Evolutionary conservation across 1,284 basidiomycete genomes (phyloP).

Genomic region (Cryptococcus hybrid): DNA sequence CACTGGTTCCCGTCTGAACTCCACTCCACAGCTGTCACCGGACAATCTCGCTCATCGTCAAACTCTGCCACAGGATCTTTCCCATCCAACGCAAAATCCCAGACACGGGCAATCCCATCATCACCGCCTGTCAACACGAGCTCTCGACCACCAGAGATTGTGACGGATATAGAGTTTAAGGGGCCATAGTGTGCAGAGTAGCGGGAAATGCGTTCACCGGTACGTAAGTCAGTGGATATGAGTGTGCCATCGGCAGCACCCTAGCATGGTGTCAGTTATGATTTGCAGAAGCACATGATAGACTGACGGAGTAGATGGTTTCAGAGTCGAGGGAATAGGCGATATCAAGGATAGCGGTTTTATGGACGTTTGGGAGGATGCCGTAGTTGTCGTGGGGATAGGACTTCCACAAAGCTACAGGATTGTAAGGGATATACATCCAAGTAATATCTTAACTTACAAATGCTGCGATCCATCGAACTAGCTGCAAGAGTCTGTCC

Average conservation of each 20-base stretch:
- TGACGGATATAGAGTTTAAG: constrained; percentile 81
- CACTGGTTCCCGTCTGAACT: constrained; percentile 79
- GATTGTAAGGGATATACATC: not conserved
- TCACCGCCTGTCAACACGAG: constrained; percentile 81
- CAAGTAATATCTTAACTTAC: constrained; percentile 25
- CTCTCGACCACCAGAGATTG: constrained; percentile 70
- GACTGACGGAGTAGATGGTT: constrained; percentile 44
- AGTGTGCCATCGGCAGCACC: constrained; percentile 47
- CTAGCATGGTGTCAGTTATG: constrained; percentile 9
- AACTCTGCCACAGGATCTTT: constrained; percentile 76
- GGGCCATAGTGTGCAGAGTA: constrained; percentile 74
- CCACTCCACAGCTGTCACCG: constrained; percentile 90
- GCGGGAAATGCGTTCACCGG: constrained; percentile 40
- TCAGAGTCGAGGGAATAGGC: constrained; percentile 49
- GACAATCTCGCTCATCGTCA: constrained; percentile 68
- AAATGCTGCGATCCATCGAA: constrained; percentile 48
- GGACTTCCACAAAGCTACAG: constrained; percentile 49
- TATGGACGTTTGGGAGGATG: constrained; percentile 48
- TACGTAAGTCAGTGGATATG: constrained; percentile 45
- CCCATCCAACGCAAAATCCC: constrained; percentile 74
- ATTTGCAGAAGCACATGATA: not conserved
- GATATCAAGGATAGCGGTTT: constrained; percentile 49
- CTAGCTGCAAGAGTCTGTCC: constrained; percentile 49
- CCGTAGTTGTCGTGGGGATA: constrained; percentile 52
- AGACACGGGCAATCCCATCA: constrained; percentile 82